These are phyloP conservation scores for Davidsoniella virescens DNA, from an alignment of 2,329 filamentous ascomycete species.

Conservation along the genomic window DNA sequence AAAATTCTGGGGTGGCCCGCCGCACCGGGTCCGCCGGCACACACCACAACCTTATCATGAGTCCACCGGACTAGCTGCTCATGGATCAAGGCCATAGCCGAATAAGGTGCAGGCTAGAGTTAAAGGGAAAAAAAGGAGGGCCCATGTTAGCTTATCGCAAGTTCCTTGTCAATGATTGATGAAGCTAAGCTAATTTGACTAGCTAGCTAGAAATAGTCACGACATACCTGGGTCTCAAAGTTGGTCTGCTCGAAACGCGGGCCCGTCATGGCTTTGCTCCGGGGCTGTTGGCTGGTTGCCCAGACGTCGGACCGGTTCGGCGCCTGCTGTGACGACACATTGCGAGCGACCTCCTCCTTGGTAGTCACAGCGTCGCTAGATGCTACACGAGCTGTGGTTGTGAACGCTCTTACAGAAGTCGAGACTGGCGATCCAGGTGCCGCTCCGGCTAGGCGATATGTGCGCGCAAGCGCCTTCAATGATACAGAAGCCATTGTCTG, in stretches of 20 bases:
- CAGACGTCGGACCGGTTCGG: constrained; percentile 72
- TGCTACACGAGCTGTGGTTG: background rate
- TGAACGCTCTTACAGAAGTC: background rate
- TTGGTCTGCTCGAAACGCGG: constrained; percentile 96
- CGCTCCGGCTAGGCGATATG: background rate
- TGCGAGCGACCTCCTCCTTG: constrained; percentile 21
- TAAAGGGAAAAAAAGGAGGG: background rate
- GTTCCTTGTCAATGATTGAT: background rate
- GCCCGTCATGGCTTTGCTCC: constrained; percentile 74
- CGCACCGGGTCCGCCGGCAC: constrained; percentile 83
- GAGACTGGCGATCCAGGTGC: constrained; percentile 9
- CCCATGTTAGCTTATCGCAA: background rate
- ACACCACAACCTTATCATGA: constrained; percentile 64
- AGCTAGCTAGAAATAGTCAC: background rate
- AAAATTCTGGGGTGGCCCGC: constrained; percentile 84
- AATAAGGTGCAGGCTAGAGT: constrained; percentile 62
- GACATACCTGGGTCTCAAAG: constrained; percentile 70
- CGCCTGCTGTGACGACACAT: constrained; percentile 50
- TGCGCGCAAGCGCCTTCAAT: background rate
- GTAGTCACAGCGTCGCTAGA: constrained; percentile 4
- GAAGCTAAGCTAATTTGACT: background rate
- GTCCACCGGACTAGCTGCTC: constrained; percentile 89
- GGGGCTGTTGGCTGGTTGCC: constrained; percentile 71
- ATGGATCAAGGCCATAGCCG: constrained; percentile 92
- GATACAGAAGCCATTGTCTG: background rate